These are phyloP conservation scores for Canavalia gladiata DNA, from an alignment of 306 rosid genomes.

Conservation along the genomic window DNA sequence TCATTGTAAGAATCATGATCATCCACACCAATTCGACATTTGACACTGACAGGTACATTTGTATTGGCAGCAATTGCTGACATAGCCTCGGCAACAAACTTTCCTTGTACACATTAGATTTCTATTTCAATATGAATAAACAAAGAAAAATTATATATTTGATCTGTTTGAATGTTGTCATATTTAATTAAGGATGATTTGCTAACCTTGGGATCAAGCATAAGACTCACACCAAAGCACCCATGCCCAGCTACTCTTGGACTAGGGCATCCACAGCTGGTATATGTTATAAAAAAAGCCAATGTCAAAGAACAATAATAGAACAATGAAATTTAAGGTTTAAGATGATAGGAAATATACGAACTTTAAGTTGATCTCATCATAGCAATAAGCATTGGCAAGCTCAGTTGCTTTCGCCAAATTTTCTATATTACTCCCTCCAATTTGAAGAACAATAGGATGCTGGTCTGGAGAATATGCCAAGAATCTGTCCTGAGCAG, in stretches of 20 bases:
- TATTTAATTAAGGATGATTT: constrained; percentile 39
- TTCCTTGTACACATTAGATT: constrained; percentile 68
- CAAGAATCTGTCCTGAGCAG: constrained; percentile 96
- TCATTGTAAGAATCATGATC: constrained; percentile 89
- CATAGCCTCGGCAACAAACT: constrained; percentile 98
- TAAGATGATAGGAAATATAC: constrained; percentile 47
- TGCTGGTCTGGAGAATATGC: constrained; percentile 87
- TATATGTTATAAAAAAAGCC: constrained; percentile 19
- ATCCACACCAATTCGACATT: constrained; percentile 96
- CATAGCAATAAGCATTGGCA: constrained; percentile 81
- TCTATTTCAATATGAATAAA: constrained; percentile 56
- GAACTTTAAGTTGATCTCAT: constrained; percentile 90
- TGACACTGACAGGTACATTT: constrained; percentile 84
- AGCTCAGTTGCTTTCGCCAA: constrained; percentile 89
- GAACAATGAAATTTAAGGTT: constrained; percentile 19
- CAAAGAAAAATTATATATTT: constrained; percentile 27
- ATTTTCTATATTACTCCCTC: constrained; percentile 85
- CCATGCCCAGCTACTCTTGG: constrained; percentile 98
- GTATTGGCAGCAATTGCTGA: constrained; percentile 93
- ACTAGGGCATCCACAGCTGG: constrained; percentile 97
- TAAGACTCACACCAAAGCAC: constrained; percentile 91
- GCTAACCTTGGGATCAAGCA: constrained; percentile 97
- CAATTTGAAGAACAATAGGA: constrained; percentile 96
- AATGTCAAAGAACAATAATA: constrained; percentile 27
- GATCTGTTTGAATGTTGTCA: constrained; percentile 31